These are phyloP conservation scores for Coemansia sp. DNA, from an alignment of 192 early-diverging fungal species.

Conservation along the genomic window DNA sequence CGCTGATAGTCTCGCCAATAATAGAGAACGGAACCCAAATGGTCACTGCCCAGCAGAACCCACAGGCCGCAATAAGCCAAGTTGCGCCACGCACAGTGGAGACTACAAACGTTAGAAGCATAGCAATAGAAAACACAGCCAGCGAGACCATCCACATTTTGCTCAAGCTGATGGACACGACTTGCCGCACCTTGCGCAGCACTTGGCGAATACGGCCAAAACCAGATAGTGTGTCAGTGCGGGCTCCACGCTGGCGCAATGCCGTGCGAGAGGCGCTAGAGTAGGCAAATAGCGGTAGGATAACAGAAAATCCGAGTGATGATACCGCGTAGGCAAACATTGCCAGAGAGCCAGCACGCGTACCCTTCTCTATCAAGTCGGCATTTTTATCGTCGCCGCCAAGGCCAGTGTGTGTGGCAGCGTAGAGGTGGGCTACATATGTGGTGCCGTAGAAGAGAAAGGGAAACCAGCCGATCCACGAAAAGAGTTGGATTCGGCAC, in stretches of 20 bases:
- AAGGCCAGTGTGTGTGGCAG: constrained; percentile 19
- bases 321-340: constrained; percentile 78
- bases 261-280: constrained; percentile 15
- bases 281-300: constrained; percentile 48
- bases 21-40: constrained; percentile 95
- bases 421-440: constrained; percentile 49
- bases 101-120: constrained; percentile 71
- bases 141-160: constrained; percentile 76
- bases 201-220: not conserved
- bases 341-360: constrained; percentile 84
- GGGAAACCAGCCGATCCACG: constrained; percentile 97
- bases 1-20: constrained; percentile 65
- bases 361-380: constrained; percentile 57
- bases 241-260: not conserved
- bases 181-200: constrained; percentile 14
- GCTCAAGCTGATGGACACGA: constrained; percentile 38
- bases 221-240: not conserved
- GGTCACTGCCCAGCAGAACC: constrained; percentile 87
- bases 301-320: constrained; percentile 59
- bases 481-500: constrained; percentile 90
- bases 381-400: constrained; percentile 7
- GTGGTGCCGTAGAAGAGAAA: constrained; percentile 88
- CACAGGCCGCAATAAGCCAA: constrained; percentile 69
- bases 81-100: constrained; percentile 63
- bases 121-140: constrained; percentile 64